Percentiles rank a stretch among this genome's conserved stretches.
Evolutionary conservation across 1,284 basidiomycete species (phyloP).

Genomic region (Singerocomus rubriflavus): DNA sequence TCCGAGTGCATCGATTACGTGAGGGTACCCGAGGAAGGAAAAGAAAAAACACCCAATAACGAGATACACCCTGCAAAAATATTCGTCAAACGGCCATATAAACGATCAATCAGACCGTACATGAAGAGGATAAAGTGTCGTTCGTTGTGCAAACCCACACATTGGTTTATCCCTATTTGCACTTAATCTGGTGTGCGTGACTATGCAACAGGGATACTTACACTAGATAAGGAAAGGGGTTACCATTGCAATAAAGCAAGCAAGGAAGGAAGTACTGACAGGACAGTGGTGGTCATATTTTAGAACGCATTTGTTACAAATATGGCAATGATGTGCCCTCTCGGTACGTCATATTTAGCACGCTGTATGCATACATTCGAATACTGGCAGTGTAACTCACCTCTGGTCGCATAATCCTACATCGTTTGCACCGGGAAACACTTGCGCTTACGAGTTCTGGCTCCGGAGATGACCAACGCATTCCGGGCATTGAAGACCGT

Average conservation of each 20-base stretch:
- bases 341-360: slow-evolving; percentile 37
- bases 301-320: slow-evolving; percentile 89
- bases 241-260: neutral
- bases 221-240: slow-evolving; percentile 19
- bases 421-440: slow-evolving; percentile 65
- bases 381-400: slow-evolving; percentile 45
- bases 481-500: slow-evolving; percentile 4
- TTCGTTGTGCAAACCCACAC: slow-evolving; percentile 94
- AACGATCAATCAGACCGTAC: slow-evolving; percentile 36
- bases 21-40: slow-evolving; percentile 54
- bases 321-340: slow-evolving; percentile 93
- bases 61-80: slow-evolving; percentile 64
- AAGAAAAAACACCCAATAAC: slow-evolving; percentile 59
- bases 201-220: slow-evolving; percentile 13
- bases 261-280: slow-evolving; percentile 44
- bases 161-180: slow-evolving; percentile 90
- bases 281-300: slow-evolving; percentile 97
- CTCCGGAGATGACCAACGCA: slow-evolving; percentile 36
- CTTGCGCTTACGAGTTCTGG: slow-evolving; percentile 50
- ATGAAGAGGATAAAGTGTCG: slow-evolving; percentile 96
- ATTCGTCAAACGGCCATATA: neutral
- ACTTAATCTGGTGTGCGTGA: neutral
- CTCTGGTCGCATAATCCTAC: slow-evolving; percentile 75
- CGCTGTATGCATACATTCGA: neutral
- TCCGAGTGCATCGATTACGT: slow-evolving; percentile 58